These are phyloP conservation scores for Handroanthus guayacan DNA, from an alignment of 257 asterid species.

Conservation along the genomic window DNA sequence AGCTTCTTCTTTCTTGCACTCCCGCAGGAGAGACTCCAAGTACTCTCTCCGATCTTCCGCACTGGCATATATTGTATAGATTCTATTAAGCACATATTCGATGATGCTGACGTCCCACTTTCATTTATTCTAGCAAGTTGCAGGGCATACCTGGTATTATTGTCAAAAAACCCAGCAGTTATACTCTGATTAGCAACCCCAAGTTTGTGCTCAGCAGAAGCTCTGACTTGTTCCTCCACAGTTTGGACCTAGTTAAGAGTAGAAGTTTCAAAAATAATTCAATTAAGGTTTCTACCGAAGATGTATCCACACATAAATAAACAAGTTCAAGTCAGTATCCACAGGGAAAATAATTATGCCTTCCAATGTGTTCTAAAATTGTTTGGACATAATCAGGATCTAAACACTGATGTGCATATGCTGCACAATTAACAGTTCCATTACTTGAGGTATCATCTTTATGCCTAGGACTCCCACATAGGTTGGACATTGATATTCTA, in stretches of 20 bases:
- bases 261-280: slow-evolving; percentile 11
- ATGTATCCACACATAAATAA: slow-evolving; percentile 10
- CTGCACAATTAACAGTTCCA: neutral
- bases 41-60: slow-evolving; percentile 99
- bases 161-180: slow-evolving; percentile 99
- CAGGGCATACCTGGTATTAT: slow-evolving; percentile 80
- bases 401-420: slow-evolving; percentile 1
- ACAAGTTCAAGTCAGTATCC: slow-evolving; percentile 7
- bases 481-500: slow-evolving; percentile 1
- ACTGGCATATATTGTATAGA: slow-evolving; percentile 51
- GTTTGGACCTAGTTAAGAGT: slow-evolving; percentile 75
- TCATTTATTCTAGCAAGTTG: slow-evolving; percentile 24
- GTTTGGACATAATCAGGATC: slow-evolving; percentile 14
- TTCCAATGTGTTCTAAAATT: slow-evolving; percentile 20
- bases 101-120: slow-evolving; percentile 21
- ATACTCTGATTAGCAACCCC: slow-evolving; percentile 99
- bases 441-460: slow-evolving; percentile 5
- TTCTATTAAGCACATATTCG: slow-evolving; percentile 32
- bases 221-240: slow-evolving; percentile 99
- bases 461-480: slow-evolving; percentile 18
- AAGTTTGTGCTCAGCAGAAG: slow-evolving; percentile 99
- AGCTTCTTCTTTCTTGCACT: slow-evolving; percentile 94
- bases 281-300: slow-evolving; percentile 16
- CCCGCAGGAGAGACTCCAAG: slow-evolving; percentile 97
- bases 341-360: neutral